These are phyloP conservation scores for Herpotrichia juniperi DNA, from an alignment of 2,329 filamentous ascomycete species.

Conservation along the genomic window DNA sequence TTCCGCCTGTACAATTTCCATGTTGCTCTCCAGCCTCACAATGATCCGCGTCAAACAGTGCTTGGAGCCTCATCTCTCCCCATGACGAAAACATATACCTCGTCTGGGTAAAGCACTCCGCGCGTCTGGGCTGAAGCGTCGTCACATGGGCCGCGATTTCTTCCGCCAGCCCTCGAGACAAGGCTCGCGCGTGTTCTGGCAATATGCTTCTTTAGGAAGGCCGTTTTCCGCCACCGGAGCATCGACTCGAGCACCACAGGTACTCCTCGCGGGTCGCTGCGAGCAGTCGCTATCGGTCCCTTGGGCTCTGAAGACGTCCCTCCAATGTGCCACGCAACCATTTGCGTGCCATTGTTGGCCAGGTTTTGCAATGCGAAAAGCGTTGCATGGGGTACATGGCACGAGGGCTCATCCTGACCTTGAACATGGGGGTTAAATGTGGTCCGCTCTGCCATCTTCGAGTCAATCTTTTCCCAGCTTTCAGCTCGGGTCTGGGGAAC, in stretches of 20 bases:
- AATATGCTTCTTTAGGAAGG: slow-evolving; percentile 35
- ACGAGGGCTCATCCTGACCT: slow-evolving; percentile 23
- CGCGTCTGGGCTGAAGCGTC: slow-evolving; percentile 7
- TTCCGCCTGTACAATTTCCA: not conserved
- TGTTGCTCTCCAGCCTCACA: slow-evolving; percentile 13
- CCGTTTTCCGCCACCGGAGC: slow-evolving; percentile 23
- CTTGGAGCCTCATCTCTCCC: slow-evolving; percentile 14
- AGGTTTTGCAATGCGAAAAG: slow-evolving; percentile 27
- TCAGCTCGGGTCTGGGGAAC: slow-evolving; percentile 10
- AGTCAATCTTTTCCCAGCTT: slow-evolving; percentile 28
- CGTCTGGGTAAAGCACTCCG: slow-evolving; percentile 21
- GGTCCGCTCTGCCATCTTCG: slow-evolving; percentile 12
- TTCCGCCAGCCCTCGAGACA: slow-evolving; percentile 32
- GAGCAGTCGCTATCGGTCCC: slow-evolving; percentile 6
- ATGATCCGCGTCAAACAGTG: not conserved
- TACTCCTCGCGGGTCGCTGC: slow-evolving; percentile 16
- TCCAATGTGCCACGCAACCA: slow-evolving; percentile 5
- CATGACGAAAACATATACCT: slow-evolving; percentile 1
- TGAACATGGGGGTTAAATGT: slow-evolving; percentile 12
- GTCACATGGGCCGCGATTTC: slow-evolving; percentile 38
- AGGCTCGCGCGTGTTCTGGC: slow-evolving; percentile 31
- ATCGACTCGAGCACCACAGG: slow-evolving; percentile 13
- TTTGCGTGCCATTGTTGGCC: slow-evolving; percentile 28
- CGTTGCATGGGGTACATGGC: slow-evolving; percentile 22
- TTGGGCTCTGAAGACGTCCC: not conserved